A percentile compares a stretch with the other conserved stretches of the same genome.
Evolutionary conservation across 257 asterid species (phyloP).

Genomic region (Avicennia marina): DNA sequence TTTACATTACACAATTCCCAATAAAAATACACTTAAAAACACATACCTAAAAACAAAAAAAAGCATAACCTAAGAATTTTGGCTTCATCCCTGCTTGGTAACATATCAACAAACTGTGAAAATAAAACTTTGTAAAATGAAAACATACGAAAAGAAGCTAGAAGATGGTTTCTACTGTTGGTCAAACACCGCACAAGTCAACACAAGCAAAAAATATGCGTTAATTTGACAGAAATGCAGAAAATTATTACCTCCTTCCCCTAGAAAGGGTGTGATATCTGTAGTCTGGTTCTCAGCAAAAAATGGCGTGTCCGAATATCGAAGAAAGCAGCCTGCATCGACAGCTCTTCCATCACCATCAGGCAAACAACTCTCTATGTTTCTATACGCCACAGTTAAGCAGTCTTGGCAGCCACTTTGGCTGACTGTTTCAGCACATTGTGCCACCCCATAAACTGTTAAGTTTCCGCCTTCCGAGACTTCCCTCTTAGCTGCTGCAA

Average conservation of each 20-base stretch:
- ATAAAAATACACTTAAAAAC: too few species aligned
- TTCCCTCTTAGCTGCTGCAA: slow-evolving; percentile 47
- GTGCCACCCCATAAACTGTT: slow-evolving; percentile 56
- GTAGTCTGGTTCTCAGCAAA: slow-evolving; percentile 56
- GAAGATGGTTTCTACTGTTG: too few species aligned
- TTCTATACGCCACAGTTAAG: slow-evolving; percentile 54
- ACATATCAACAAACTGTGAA: too few species aligned
- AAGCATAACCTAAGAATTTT: too few species aligned
- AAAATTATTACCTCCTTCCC: slow-evolving; percentile 23
- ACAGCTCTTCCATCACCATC: slow-evolving; percentile 63
- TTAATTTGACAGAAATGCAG: too few species aligned
- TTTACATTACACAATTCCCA: too few species aligned
- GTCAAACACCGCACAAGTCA: too few species aligned
- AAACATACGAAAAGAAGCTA: too few species aligned
- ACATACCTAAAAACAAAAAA: too few species aligned
- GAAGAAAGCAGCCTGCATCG: slow-evolving; percentile 73
- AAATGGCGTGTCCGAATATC: slow-evolving; percentile 58
- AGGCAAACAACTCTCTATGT: slow-evolving; percentile 67
- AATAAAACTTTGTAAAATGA: too few species aligned
- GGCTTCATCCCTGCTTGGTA: too few species aligned
- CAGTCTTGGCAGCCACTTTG: slow-evolving; percentile 64
- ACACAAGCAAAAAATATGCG: too few species aligned
- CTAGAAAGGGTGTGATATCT: slow-evolving; percentile 50
- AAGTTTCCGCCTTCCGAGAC: slow-evolving; percentile 20
- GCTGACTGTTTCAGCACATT: slow-evolving; percentile 62